phyloP scores from a whole-genome alignment of 2,329 filamentous ascomycete species.

The Sordariomycetes sp. region DNA sequence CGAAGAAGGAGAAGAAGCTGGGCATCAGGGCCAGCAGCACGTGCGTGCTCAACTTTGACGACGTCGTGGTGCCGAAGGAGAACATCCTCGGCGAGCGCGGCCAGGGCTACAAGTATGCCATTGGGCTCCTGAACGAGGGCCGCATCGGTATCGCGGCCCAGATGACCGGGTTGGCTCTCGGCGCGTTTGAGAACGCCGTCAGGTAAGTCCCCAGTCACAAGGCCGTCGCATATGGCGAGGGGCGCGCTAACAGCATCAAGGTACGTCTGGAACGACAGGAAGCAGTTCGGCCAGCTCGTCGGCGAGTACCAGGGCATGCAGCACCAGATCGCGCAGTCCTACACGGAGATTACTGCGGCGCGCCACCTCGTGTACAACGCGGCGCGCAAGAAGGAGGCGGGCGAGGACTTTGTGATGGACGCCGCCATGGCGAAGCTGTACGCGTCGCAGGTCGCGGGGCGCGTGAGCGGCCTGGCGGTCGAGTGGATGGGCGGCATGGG shows the following conservation, averaged over 20 bases:
- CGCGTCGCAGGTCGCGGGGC: constrained; percentile 82
- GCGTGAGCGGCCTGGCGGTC: constrained; percentile 74
- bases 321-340: constrained; percentile 94
- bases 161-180: constrained; percentile 94
- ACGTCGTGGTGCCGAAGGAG: constrained; percentile 79
- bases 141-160: constrained; percentile 96
- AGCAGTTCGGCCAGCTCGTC: constrained; percentile 88
- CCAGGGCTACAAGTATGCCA: constrained; percentile 96
- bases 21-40: constrained; percentile 94
- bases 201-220: constrained; percentile 22
- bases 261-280: constrained; percentile 97
- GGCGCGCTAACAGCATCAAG: constrained; percentile 16
- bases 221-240: neutral
- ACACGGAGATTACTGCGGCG: constrained; percentile 85
- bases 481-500: constrained; percentile 99
- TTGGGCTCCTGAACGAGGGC: constrained; percentile 86
- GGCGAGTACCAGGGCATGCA: constrained; percentile 99
- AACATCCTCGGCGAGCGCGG: constrained; percentile 84
- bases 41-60: constrained; percentile 95
- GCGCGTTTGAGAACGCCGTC: constrained; percentile 90
- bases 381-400: constrained; percentile 94
- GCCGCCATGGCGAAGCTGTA: constrained; percentile 98
- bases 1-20: constrained; percentile 99
- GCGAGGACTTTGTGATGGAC: constrained; percentile 88
- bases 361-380: constrained; percentile 93